Conservation (phyloP, 345 rosid species). For the Anacardium occidentale region DNA sequence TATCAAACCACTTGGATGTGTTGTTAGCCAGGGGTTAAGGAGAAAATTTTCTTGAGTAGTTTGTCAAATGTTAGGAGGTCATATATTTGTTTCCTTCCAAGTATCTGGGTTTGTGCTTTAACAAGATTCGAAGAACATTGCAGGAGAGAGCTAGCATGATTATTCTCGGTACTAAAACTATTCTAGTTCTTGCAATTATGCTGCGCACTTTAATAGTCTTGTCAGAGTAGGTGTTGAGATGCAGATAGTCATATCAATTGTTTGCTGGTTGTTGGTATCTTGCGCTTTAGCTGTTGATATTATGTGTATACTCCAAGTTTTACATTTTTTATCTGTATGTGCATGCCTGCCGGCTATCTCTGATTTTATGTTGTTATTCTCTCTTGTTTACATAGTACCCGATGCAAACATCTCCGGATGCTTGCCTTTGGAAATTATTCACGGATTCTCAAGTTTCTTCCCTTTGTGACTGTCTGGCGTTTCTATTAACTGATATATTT, state of each 20-base stretch:
- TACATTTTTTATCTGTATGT: neutral
- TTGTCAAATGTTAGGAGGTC: constrained; percentile 4
- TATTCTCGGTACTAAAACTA: neutral
- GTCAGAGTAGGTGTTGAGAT: constrained; percentile 5
- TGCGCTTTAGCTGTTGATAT: constrained; percentile 3
- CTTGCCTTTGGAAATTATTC: neutral
- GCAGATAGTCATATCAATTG: neutral
- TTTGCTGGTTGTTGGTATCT: neutral
- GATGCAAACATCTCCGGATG: neutral
- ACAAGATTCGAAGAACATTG: neutral
- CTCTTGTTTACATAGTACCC: neutral
- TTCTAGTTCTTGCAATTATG: neutral
- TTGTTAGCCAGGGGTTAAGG: constrained; percentile 72
- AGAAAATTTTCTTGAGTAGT: constrained; percentile 9
- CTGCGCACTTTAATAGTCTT: neutral
- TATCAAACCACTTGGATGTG: constrained; percentile 62
- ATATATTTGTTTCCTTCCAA: neutral
- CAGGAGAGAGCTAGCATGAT: neutral
- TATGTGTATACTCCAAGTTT: constrained; percentile 17
- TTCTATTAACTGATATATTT: neutral
- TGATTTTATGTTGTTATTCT: neutral
- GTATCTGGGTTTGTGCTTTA: neutral
- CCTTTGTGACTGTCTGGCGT: neutral
- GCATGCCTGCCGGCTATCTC: neutral
- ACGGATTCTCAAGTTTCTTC: neutral